Percentiles rank a stretch among this genome's conserved stretches.
Conservation (phyloP, 2,329 filamentous ascomycete species). For the Emmonsia crescens region DNA sequence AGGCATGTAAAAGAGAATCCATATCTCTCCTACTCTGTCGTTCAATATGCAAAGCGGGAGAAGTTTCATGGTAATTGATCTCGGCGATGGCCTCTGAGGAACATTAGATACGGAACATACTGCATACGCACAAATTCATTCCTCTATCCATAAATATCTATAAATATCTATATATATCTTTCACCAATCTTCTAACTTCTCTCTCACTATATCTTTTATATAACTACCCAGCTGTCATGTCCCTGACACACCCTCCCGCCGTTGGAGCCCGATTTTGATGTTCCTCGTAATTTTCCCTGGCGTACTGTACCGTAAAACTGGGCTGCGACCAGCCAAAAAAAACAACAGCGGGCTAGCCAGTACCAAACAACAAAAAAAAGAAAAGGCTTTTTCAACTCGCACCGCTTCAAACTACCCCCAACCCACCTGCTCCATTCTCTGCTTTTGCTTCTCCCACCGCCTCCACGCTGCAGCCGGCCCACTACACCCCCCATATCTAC, state of each 20-base stretch:
- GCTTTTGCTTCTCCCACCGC: constrained; percentile 6
- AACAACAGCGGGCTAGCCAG: too few relatives aligned
- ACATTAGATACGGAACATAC: too few relatives aligned
- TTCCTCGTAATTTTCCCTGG: neutral
- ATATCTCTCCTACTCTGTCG: too few relatives aligned
- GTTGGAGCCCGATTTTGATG: neutral
- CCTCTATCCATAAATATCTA: neutral
- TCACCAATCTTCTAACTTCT: neutral
- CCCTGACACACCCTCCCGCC: too few relatives aligned
- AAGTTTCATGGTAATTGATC: too few relatives aligned
- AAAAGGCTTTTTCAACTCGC: too few relatives aligned
- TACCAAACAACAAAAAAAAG: too few relatives aligned
- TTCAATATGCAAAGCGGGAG: too few relatives aligned
- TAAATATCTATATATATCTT: neutral
- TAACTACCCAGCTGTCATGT: too few relatives aligned
- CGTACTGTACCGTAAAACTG: neutral
- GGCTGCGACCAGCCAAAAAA: neutral
- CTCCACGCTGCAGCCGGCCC: neutral
- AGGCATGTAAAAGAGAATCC: too few relatives aligned
- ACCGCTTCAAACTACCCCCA: neutral
- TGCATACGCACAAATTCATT: too few relatives aligned
- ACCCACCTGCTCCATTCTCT: neutral
- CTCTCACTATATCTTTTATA: neutral
- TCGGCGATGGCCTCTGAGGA: too few relatives aligned
- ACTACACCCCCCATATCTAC: neutral